A percentile compares a stretch with the other conserved stretches of the same genome.
Conservation (phyloP, 768 basidiomycete genomes). For the Leccinum disarticulatum region DNA sequence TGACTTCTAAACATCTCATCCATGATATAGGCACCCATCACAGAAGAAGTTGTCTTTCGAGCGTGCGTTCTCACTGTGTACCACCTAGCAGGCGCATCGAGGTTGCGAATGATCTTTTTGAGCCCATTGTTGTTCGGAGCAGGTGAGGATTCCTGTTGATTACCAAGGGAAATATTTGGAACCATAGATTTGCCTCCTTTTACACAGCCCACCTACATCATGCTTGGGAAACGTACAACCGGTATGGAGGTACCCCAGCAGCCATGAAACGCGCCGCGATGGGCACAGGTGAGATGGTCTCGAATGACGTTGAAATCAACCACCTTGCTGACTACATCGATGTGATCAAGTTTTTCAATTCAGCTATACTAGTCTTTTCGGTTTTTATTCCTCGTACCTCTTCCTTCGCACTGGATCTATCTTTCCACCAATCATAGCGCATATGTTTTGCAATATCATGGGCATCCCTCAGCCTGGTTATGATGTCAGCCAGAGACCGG, state of each 20-base stretch:
- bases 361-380: conserved; percentile 89
- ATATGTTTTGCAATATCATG: conserved; percentile 94
- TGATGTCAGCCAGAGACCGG: conserved; percentile 56
- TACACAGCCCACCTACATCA: conserved; percentile 86
- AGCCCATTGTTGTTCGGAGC: conserved; percentile 87
- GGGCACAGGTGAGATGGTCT: conserved; percentile 45
- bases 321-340: conserved; percentile 14
- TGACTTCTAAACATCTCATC: neutral
- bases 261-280: conserved; percentile 66
- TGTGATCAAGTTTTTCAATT: conserved; percentile 74
- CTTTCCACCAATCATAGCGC: conserved; percentile 72
- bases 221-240: conserved; percentile 81
- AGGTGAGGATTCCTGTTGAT: conserved; percentile 47
- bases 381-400: conserved; percentile 82
- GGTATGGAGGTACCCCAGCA: conserved; percentile 61
- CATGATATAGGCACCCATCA: conserved; percentile 69
- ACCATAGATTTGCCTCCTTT: conserved; percentile 9
- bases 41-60: conserved; percentile 91
- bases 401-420: conserved; percentile 86
- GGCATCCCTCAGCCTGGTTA: conserved; percentile 70
- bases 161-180: neutral
- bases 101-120: conserved; percentile 65
- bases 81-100: conserved; percentile 60
- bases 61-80: conserved; percentile 79
- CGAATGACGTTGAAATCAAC: neutral